phyloP scores from a whole-genome alignment of 2,329 filamentous ascomycete genomes.

The Grosmannia huntii region DNA sequence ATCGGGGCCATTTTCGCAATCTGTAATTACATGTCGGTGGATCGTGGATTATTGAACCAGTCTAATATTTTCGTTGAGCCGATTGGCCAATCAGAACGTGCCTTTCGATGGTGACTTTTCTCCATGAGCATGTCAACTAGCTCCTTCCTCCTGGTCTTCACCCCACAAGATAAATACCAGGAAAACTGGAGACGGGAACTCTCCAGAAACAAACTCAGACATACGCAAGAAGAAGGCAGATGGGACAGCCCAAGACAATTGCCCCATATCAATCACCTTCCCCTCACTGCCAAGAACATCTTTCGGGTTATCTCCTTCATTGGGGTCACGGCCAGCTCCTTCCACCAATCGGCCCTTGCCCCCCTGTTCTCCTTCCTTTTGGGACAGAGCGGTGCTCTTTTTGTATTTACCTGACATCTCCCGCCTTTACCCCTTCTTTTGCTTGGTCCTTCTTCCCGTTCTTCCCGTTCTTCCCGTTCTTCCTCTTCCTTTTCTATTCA shows the following conservation, averaged over 20 bases:
- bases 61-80: background rate
- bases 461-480: too few relatives aligned
- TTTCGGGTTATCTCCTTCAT: background rate
- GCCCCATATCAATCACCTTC: background rate
- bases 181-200: background rate
- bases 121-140: background rate
- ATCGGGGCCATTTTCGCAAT: background rate
- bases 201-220: constrained; percentile 1
- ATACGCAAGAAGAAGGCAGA: background rate
- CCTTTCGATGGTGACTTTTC: background rate
- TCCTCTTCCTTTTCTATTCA: background rate
- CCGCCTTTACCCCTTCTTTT: background rate
- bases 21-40: background rate
- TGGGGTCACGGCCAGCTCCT: background rate
- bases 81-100: background rate
- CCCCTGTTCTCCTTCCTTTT: background rate
- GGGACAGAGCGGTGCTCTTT: background rate
- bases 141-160: background rate
- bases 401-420: background rate
- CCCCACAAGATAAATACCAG: background rate
- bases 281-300: background rate
- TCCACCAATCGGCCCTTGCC: background rate
- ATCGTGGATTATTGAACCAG: background rate
- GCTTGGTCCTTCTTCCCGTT: too few relatives aligned
- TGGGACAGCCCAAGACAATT: background rate